Evolutionary conservation across 768 basidiomycete species (phyloP).

Genomic region (Rhodotorula kratochvilovae): DNA sequence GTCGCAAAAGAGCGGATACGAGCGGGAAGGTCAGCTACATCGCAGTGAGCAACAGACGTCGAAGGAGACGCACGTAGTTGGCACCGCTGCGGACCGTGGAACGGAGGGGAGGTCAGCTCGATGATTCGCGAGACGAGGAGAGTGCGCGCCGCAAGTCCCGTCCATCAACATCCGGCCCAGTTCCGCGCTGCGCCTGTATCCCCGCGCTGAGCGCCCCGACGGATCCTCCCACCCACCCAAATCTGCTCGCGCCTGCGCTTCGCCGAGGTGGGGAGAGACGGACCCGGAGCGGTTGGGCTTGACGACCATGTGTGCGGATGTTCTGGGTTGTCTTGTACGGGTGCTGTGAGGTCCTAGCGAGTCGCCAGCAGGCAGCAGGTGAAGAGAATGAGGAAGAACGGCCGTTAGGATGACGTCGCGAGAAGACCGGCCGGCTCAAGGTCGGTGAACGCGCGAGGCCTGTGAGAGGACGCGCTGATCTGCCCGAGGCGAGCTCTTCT

Average conservation of each 20-base stretch:
- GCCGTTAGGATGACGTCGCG: background rate
- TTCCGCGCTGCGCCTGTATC: too few species aligned
- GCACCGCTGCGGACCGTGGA: background rate
- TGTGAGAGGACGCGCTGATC: too few species aligned
- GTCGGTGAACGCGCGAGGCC: background rate
- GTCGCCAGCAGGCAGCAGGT: background rate
- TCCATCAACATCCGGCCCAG: too few species aligned
- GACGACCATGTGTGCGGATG: conserved; percentile 8
- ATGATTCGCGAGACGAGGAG: background rate
- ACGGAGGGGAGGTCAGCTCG: background rate
- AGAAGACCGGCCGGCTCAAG: background rate
- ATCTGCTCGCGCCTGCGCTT: too few species aligned
- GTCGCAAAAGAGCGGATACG: too few species aligned
- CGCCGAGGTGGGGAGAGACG: background rate
- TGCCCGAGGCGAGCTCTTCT: too few species aligned
- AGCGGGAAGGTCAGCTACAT: background rate
- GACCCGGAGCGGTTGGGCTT: conserved; percentile 24
- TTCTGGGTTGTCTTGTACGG: background rate
- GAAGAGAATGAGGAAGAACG: background rate
- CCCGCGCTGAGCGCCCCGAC: too few species aligned
- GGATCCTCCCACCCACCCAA: too few species aligned
- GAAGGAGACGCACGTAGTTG: background rate
- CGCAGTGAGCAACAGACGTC: fast-evolving
- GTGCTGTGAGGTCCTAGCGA: background rate
- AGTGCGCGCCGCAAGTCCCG: too few species aligned